Conservation (phyloP, 1,284 basidiomycete genomes). For the Naganishia sp. region DNA sequence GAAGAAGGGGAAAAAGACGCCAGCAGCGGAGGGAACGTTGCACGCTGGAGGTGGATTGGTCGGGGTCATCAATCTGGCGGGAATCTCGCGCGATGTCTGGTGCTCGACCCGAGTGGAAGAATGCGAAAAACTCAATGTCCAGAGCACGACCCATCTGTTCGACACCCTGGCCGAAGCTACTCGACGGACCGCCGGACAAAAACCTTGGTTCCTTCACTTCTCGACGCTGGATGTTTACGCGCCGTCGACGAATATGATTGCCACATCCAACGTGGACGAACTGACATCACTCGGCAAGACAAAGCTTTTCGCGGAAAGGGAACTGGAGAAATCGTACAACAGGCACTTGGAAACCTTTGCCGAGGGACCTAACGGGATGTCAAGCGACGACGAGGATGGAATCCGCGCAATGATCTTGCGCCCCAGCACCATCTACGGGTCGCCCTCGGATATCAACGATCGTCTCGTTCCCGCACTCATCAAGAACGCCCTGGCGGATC, state of each 20-base stretch:
- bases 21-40: not conserved
- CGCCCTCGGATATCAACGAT: constrained; percentile 41
- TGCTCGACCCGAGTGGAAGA: constrained; percentile 44
- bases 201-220: constrained; percentile 48
- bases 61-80: constrained; percentile 51
- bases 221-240: constrained; percentile 49
- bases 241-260: constrained; percentile 22
- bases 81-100: constrained; percentile 45
- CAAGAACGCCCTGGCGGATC: constrained; percentile 45
- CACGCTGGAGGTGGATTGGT: constrained; percentile 17
- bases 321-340: constrained; percentile 34
- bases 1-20: constrained; percentile 4
- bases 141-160: constrained; percentile 42
- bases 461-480: constrained; percentile 46
- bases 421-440: constrained; percentile 50
- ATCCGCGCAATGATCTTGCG: constrained; percentile 41
- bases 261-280: constrained; percentile 34
- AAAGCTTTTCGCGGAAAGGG: constrained; percentile 44
- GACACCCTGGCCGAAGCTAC: constrained; percentile 34
- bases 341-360: constrained; percentile 2
- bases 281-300: constrained; percentile 44
- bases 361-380: constrained; percentile 2
- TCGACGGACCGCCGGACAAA: not conserved
- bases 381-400: constrained; percentile 14
- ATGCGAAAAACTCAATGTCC: constrained; percentile 45